Evolutionary conservation across 768 basidiomycete species (phyloP).

Genomic region (Psilocybe tampanensis): DNA sequence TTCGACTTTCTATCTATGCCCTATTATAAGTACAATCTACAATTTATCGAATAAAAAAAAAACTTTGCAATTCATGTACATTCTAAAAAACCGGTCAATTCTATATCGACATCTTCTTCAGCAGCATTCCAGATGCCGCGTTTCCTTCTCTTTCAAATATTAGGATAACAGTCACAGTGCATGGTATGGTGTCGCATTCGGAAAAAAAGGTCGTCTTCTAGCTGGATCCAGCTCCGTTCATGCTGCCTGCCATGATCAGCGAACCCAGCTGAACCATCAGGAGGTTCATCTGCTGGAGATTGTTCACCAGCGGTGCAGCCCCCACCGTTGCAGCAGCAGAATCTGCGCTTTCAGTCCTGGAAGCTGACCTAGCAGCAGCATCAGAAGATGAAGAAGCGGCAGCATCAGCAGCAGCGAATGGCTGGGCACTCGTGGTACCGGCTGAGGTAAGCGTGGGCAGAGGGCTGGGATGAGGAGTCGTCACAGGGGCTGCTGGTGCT

Average conservation of each 20-base stretch:
- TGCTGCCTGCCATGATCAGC: conserved; percentile 14
- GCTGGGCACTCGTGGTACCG: background rate
- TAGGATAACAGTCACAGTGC: background rate
- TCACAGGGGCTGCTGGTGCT: conserved; percentile 8
- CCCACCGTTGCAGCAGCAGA: background rate
- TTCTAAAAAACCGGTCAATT: background rate
- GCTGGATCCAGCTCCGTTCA: conserved; percentile 8
- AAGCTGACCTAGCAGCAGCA: conserved; percentile 5
- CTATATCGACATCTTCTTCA: background rate
- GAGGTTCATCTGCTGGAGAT: conserved; percentile 18
- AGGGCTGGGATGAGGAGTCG: conserved; percentile 9
- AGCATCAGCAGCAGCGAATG: background rate
- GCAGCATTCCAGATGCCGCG: background rate
- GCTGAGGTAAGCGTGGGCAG: background rate
- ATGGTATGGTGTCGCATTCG: background rate
- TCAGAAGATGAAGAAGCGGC: conserved; percentile 3
- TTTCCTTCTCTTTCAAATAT: background rate
- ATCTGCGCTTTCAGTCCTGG: conserved; percentile 12
- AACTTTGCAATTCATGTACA: background rate
- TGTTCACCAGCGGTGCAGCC: conserved; percentile 5
- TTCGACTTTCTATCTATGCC: background rate
- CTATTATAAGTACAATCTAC: background rate
- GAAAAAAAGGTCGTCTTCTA: background rate
- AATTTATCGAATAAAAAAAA: conserved; percentile 5
- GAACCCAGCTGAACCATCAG: conserved; percentile 18